phyloP scores from a whole-genome alignment of 2,329 filamentous ascomycete species.

The Cercospora brassicicola region DNA sequence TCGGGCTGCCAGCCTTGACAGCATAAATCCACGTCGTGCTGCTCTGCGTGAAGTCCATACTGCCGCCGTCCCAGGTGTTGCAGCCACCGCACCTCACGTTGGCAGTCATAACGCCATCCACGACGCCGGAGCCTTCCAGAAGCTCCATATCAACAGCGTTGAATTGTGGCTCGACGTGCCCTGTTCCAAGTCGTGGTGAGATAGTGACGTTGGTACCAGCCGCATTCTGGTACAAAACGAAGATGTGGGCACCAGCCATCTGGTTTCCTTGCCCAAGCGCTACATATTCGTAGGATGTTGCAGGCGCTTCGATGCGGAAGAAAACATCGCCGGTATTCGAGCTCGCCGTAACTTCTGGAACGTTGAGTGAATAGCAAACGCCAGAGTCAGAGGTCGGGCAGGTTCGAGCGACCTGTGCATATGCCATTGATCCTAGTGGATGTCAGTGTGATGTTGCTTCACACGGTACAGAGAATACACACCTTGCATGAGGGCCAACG shows the following conservation, averaged over 20 bases:
- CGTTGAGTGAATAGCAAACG: conserved; percentile 55
- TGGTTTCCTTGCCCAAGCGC: conserved; percentile 57
- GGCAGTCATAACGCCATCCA: conserved; percentile 54
- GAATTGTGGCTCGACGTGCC: conserved; percentile 46
- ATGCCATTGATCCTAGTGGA: conserved; percentile 11
- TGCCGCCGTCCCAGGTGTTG: conserved; percentile 53
- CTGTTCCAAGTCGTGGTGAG: conserved; percentile 52
- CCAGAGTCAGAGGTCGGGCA: conserved; percentile 18
- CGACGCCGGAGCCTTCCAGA: conserved; percentile 56
- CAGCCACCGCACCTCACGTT: conserved; percentile 59
- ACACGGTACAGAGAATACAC: background rate
- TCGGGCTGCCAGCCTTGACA: conserved; percentile 47
- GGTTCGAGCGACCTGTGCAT: conserved; percentile 20
- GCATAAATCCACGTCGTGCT: conserved; percentile 55
- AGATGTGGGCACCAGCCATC: conserved; percentile 61
- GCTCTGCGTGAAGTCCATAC: conserved; percentile 49
- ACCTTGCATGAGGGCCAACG: conserved; percentile 10
- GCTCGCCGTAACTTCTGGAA: conserved; percentile 54
- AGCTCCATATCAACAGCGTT: conserved; percentile 47
- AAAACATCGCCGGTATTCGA: conserved; percentile 57
- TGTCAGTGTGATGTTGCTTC: background rate
- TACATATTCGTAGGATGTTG: conserved; percentile 54
- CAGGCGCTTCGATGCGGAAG: conserved; percentile 57
- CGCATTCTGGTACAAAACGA: conserved; percentile 57
- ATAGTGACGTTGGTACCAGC: conserved; percentile 58